These are phyloP conservation scores for Helichrysum umbraculigerum DNA, from an alignment of 129 eudicot genomes.

Conservation along the genomic window DNA sequence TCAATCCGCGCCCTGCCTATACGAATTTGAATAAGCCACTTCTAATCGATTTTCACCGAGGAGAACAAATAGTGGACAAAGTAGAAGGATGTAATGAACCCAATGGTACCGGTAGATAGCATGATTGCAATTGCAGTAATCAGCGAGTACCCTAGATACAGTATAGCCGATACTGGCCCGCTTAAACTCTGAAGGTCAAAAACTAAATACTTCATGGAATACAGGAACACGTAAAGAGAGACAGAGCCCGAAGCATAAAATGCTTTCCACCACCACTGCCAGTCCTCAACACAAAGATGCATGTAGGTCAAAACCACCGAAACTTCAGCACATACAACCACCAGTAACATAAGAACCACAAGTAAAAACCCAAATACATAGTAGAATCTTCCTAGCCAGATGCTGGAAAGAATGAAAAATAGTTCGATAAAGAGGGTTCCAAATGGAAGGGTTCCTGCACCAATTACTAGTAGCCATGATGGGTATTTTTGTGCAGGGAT, in stretches of 20 bases:
- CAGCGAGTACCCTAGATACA: constrained; percentile 60
- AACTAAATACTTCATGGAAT: constrained; percentile 64
- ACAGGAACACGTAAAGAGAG: constrained; percentile 56
- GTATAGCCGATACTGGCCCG: constrained; percentile 57
- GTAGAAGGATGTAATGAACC: constrained; percentile 37
- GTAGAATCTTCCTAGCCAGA: constrained; percentile 51
- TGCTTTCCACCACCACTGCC: constrained; percentile 93
- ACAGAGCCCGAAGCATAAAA: constrained; percentile 71
- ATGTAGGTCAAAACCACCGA: constrained; percentile 44
- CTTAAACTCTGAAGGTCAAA: constrained; percentile 68
- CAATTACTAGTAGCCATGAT: constrained; percentile 40
- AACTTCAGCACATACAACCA: constrained; percentile 51
- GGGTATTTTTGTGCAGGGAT: constrained; percentile 72
- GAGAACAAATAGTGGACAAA: constrained; percentile 41
- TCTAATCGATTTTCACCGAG: constrained; percentile 35
- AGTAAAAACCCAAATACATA: constrained; percentile 49
- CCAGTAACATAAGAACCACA: constrained; percentile 40
- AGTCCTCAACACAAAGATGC: constrained; percentile 63
- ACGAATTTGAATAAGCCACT: neutral
- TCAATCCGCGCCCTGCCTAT: constrained; percentile 9
- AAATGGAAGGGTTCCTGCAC: constrained; percentile 47
- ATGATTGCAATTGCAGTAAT: constrained; percentile 32
- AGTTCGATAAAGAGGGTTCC: constrained; percentile 48
- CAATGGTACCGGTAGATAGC: constrained; percentile 39
- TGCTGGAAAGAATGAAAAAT: constrained; percentile 45